Conservation (phyloP, 1,284 basidiomycete genomes). For the Neolentinus lepideus region DNA sequence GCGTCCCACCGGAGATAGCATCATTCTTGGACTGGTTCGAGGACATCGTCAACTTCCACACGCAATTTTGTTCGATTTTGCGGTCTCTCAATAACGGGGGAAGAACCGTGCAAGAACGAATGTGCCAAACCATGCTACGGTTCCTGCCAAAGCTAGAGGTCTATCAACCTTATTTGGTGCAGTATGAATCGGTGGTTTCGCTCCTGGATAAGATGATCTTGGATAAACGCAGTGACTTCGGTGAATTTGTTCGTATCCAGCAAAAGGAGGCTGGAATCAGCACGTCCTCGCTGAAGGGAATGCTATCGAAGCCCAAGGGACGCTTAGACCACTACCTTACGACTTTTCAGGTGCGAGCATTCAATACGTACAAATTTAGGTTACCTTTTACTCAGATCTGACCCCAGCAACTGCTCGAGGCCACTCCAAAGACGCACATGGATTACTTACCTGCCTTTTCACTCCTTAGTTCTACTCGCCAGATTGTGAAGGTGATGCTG, state of each 20-base stretch:
- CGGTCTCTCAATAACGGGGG: slow-evolving; percentile 34
- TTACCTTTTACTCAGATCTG: not conserved
- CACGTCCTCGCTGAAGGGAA: slow-evolving; percentile 56
- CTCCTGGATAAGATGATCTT: slow-evolving; percentile 48
- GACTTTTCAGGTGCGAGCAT: slow-evolving; percentile 60
- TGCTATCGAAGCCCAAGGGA: slow-evolving; percentile 72
- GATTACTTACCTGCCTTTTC: slow-evolving; percentile 65
- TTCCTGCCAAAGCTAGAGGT: slow-evolving; percentile 64
- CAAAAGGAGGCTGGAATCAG: slow-evolving; percentile 44
- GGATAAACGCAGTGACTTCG: slow-evolving; percentile 61
- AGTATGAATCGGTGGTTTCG: slow-evolving; percentile 53
- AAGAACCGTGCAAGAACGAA: slow-evolving; percentile 34
- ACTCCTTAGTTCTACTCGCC: slow-evolving; percentile 58
- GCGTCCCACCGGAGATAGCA: slow-evolving; percentile 62
- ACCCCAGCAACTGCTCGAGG: slow-evolving; percentile 50
- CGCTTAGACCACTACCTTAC: slow-evolving; percentile 68
- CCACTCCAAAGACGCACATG: slow-evolving; percentile 62
- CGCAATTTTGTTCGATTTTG: slow-evolving; percentile 48
- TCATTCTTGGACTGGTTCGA: slow-evolving; percentile 81
- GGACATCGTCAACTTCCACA: slow-evolving; percentile 74
- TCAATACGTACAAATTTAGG: not conserved
- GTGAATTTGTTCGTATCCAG: slow-evolving; percentile 78
- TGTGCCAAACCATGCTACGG: slow-evolving; percentile 51
- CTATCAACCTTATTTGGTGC: slow-evolving; percentile 80
- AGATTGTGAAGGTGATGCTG: slow-evolving; percentile 67